Conservation (phyloP, 139 green algal species). For the Tetradesmus lagerheimii region DNA sequence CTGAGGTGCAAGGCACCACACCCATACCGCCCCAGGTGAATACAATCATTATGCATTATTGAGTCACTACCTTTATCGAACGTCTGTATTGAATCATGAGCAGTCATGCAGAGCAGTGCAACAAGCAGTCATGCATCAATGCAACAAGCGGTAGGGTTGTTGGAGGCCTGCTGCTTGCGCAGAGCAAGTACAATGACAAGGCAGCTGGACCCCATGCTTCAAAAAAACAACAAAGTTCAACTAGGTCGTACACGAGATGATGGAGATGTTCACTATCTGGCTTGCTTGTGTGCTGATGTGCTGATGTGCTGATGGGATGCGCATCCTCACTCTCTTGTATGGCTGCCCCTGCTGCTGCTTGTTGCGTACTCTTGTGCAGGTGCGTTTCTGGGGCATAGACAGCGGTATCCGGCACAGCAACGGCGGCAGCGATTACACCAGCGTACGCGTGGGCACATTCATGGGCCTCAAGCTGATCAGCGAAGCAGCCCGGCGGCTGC, state of each 20-base stretch:
- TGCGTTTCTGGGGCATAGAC: slow-evolving; percentile 89
- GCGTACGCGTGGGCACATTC: slow-evolving; percentile 89
- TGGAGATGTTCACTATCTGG: too few species aligned
- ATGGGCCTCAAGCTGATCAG: slow-evolving; percentile 76
- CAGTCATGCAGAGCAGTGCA: too few species aligned
- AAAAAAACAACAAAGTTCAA: too few species aligned
- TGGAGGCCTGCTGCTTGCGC: slow-evolving; percentile 29
- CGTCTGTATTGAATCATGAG: too few species aligned
- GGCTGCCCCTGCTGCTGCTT: neutral
- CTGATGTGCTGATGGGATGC: neutral
- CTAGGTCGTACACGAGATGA: too few species aligned
- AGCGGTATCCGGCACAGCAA: slow-evolving; percentile 90
- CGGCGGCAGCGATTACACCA: slow-evolving; percentile 87
- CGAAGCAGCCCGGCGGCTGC: neutral
- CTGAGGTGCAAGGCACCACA: slow-evolving; percentile 76
- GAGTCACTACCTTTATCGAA: too few species aligned
- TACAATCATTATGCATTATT: too few species aligned
- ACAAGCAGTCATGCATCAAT: too few species aligned
- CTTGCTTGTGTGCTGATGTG: neutral
- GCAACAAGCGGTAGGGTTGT: too few species aligned
- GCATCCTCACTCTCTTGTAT: neutral
- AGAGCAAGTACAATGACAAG: too few species aligned
- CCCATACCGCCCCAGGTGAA: slow-evolving; percentile 74
- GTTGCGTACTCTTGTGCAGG: neutral
- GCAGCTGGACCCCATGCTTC: too few species aligned